A percentile compares a stretch with the other conserved stretches of the same genome.
Evolutionary conservation across 1,284 basidiomycete genomes (phyloP).

Genomic region (Sporisorium graminicola): DNA sequence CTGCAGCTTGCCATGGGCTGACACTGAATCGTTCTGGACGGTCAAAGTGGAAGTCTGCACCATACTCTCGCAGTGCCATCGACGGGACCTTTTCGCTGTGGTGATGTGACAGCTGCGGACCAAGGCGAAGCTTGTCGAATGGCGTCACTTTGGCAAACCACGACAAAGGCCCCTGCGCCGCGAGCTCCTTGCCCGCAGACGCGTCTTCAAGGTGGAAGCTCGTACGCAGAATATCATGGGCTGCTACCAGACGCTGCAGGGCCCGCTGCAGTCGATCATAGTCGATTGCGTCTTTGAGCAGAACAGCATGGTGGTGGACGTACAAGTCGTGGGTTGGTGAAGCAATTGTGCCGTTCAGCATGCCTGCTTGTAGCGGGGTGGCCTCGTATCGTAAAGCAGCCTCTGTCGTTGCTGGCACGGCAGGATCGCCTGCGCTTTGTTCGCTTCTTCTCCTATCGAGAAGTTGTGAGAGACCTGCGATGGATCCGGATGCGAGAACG

Average conservation of each 20-base stretch:
- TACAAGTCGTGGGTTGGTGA: slow-evolving; percentile 11
- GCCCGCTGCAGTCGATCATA: slow-evolving; percentile 10
- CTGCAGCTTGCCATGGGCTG: slow-evolving; percentile 16
- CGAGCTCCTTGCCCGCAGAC: background rate
- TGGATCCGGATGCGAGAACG: slow-evolving; percentile 8
- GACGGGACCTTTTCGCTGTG: background rate
- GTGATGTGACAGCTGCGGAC: background rate
- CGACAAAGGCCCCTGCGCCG: background rate
- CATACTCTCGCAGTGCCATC: slow-evolving; percentile 1
- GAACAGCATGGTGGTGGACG: slow-evolving; percentile 24
- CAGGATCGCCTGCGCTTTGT: background rate
- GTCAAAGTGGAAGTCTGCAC: slow-evolving; percentile 4
- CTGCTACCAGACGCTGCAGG: slow-evolving; percentile 10
- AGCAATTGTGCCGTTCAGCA: slow-evolving; percentile 10
- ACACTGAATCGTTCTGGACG: slow-evolving; percentile 6
- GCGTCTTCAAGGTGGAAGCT: slow-evolving; percentile 13
- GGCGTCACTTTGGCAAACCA: slow-evolving; percentile 8
- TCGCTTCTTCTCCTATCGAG: background rate
- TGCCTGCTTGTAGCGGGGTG: slow-evolving; percentile 15
- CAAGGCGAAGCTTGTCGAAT: background rate
- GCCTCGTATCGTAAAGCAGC: slow-evolving; percentile 1
- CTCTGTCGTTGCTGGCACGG: background rate
- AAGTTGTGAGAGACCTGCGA: slow-evolving; percentile 6
- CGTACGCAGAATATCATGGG: slow-evolving; percentile 20
- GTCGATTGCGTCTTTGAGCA: slow-evolving; percentile 7